phyloP scores from a whole-genome alignment of 371 early-diverging fungal species.

The Mucor irregularis region DNA sequence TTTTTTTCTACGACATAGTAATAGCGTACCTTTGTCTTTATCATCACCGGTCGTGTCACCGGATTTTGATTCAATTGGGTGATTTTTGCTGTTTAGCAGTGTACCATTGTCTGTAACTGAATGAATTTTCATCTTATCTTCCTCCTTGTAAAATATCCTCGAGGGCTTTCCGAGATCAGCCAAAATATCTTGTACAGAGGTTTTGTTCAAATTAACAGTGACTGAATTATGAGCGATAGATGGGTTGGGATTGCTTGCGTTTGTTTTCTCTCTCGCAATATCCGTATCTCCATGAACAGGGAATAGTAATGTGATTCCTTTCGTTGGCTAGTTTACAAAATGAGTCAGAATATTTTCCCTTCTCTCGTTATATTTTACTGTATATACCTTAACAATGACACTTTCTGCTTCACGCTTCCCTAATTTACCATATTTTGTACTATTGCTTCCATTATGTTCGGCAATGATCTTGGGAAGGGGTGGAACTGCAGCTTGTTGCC shows the following conservation, averaged over 20 bases:
- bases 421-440: slow-evolving; percentile 35
- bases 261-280: not conserved
- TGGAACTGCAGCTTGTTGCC: slow-evolving; percentile 52
- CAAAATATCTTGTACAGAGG: slow-evolving; percentile 69
- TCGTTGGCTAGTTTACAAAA: slow-evolving; percentile 47
- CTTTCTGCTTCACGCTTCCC: slow-evolving; percentile 49
- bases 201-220: slow-evolving; percentile 43
- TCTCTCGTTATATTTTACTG: not conserved
- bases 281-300: slow-evolving; percentile 31
- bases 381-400: slow-evolving; percentile 53
- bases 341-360: not conserved
- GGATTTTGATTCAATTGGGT: slow-evolving; percentile 18
- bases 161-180: slow-evolving; percentile 70
- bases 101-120: slow-evolving; percentile 33
- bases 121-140: slow-evolving; percentile 76
- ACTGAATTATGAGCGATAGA: slow-evolving; percentile 23
- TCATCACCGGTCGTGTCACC: slow-evolving; percentile 22
- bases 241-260: slow-evolving; percentile 21
- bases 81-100: not conserved
- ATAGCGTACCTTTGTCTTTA: slow-evolving; percentile 31
- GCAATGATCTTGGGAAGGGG: slow-evolving; percentile 44
- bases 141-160: slow-evolving; percentile 65
- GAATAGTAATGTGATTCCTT: slow-evolving; percentile 37
- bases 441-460: slow-evolving; percentile 41
- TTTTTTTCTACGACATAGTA: not conserved